Conservation (phyloP, 148 eudicot genomes). For the Cornus florida region DNA sequence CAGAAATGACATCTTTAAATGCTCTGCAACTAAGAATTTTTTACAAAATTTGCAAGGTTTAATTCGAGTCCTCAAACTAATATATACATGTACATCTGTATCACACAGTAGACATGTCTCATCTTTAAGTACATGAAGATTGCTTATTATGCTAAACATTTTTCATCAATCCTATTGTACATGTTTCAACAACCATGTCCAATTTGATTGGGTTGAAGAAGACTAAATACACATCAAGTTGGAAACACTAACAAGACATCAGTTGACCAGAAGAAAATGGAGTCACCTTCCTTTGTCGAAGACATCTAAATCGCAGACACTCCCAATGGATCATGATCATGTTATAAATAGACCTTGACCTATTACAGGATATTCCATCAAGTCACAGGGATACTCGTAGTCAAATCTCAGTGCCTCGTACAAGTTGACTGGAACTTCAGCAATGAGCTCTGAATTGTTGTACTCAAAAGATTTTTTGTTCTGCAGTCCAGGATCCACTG, state of each 20-base stretch:
- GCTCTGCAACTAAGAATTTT: neutral
- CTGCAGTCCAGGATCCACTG: slow-evolving; percentile 38
- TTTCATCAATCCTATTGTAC: slow-evolving; percentile 22
- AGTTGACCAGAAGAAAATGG: slow-evolving; percentile 6
- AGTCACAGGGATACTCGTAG: slow-evolving; percentile 53
- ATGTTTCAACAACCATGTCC: slow-evolving; percentile 19
- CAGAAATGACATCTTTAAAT: neutral
- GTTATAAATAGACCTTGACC: slow-evolving; percentile 72
- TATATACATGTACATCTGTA: slow-evolving; percentile 1
- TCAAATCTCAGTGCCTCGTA: slow-evolving; percentile 51
- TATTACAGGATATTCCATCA: slow-evolving; percentile 58
- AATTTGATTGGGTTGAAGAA: neutral
- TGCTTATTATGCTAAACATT: slow-evolving; percentile 27
- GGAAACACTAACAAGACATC: slow-evolving; percentile 1
- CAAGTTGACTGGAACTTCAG: slow-evolving; percentile 36
- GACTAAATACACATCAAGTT: neutral
- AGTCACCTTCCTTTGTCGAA: neutral
- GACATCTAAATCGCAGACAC: slow-evolving; percentile 4
- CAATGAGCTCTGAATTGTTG: slow-evolving; percentile 38
- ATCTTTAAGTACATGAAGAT: neutral
- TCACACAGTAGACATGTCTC: neutral
- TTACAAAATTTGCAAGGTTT: neutral
- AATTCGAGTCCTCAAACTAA: neutral
- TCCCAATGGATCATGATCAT: slow-evolving; percentile 24
- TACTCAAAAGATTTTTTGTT: slow-evolving; percentile 34